phyloP scores from a whole-genome alignment of 345 rosid species.

The Raphanus raphanistrum region DNA sequence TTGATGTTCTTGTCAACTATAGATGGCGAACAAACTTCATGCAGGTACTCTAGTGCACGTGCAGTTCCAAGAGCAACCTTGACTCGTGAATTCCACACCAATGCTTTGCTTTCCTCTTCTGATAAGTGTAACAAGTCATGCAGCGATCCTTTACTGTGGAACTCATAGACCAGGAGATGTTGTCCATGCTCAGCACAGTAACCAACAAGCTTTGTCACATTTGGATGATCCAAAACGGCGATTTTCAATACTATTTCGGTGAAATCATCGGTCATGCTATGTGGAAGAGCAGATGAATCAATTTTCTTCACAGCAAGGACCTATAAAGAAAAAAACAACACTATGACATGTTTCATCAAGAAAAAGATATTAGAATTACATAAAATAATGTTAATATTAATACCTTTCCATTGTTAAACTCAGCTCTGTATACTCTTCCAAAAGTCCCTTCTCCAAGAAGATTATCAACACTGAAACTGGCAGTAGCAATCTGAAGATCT shows the following conservation, averaged over 20 bases:
- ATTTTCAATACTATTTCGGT: slow-evolving; percentile 73
- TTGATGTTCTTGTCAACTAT: slow-evolving; percentile 84
- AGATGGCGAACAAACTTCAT: slow-evolving; percentile 94
- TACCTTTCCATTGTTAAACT: slow-evolving; percentile 69
- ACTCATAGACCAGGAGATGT: slow-evolving; percentile 82
- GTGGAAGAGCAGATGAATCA: slow-evolving; percentile 71
- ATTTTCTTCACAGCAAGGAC: slow-evolving; percentile 95
- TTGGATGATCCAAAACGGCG: slow-evolving; percentile 77
- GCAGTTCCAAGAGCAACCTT: slow-evolving; percentile 96
- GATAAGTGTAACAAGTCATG: slow-evolving; percentile 77
- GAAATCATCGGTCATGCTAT: slow-evolving; percentile 65
- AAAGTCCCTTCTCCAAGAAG: slow-evolving; percentile 96
- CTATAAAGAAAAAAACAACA: neutral
- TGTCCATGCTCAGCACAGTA: slow-evolving; percentile 97
- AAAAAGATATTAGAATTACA: neutral
- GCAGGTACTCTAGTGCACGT: slow-evolving; percentile 91
- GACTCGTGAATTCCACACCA: slow-evolving; percentile 91
- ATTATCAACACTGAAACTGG: slow-evolving; percentile 79
- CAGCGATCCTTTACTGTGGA: slow-evolving; percentile 81
- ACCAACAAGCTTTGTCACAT: slow-evolving; percentile 85
- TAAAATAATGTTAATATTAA: no score
- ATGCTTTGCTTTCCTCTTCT: slow-evolving; percentile 74
- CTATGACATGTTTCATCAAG: neutral
- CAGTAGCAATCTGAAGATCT: slow-evolving; percentile 90
- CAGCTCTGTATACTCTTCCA: slow-evolving; percentile 97